These are phyloP conservation scores for Arachnomyces sp. DNA, from an alignment of 2,329 filamentous ascomycete species.

Conservation along the genomic window DNA sequence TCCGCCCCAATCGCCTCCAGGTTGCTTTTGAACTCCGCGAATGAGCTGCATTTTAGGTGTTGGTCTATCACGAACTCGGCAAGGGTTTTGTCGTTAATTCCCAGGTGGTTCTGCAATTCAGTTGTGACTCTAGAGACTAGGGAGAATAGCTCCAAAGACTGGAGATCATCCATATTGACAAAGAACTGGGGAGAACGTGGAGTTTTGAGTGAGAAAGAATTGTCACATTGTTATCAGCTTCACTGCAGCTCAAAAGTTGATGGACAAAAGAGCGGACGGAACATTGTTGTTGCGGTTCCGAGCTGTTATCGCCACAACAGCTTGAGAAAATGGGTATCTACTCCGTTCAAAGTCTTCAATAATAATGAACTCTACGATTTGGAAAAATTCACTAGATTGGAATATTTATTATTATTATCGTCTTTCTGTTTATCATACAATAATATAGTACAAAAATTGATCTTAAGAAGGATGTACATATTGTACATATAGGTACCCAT, in stretches of 20 bases:
- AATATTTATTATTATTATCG: too few relatives aligned
- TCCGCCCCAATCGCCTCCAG: slow-evolving; percentile 71
- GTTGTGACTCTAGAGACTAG: slow-evolving; percentile 91
- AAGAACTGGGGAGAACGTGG: background rate
- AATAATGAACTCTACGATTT: too few relatives aligned
- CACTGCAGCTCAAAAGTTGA: too few relatives aligned
- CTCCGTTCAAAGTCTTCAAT: background rate
- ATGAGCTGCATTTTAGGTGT: slow-evolving; percentile 64
- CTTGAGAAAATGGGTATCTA: background rate
- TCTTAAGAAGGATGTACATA: too few relatives aligned
- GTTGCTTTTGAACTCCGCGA: slow-evolving; percentile 66
- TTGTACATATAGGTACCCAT: too few relatives aligned
- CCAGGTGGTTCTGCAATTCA: slow-evolving; percentile 89
- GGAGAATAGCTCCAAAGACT: slow-evolving; percentile 84
- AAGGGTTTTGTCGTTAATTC: slow-evolving; percentile 85
- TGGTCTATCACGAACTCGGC: slow-evolving; percentile 95
- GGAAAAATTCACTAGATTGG: too few relatives aligned
- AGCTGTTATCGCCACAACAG: background rate
- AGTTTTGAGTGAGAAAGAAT: background rate
- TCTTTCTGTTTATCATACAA: too few relatives aligned
- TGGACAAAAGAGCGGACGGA: slow-evolving; percentile 16
- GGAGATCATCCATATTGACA: slow-evolving; percentile 72
- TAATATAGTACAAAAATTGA: too few relatives aligned
- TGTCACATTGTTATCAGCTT: background rate
- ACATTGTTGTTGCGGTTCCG: slow-evolving; percentile 27